Percentiles rank a stretch among this genome's conserved stretches.
Evolutionary conservation across 2,329 filamentous ascomycete genomes (phyloP).

Genomic region (Fusarium domesticum): DNA sequence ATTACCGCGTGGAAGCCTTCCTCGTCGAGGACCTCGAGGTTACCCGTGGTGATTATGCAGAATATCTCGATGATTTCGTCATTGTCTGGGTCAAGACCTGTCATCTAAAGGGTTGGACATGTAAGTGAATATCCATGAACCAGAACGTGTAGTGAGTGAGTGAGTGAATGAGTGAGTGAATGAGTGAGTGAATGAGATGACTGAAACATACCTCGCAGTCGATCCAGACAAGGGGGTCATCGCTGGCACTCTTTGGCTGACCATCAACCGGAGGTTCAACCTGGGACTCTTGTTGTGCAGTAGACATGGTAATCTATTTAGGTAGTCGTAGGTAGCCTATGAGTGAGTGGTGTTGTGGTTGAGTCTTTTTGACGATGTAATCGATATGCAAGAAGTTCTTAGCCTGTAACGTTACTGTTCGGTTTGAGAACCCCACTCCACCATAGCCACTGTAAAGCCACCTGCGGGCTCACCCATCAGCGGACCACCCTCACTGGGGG

Average conservation of each 20-base stretch:
- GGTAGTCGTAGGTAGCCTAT: background rate
- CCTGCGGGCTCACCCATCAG: too few species aligned
- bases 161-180: constrained; percentile 13
- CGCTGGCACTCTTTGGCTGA: constrained; percentile 29
- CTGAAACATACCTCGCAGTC: constrained; percentile 56
- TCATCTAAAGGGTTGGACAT: too few species aligned
- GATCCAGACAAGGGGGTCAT: constrained; percentile 78
- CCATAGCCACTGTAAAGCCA: background rate
- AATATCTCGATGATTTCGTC: constrained; percentile 90
- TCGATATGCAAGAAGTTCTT: too few species aligned
- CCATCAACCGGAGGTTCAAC: constrained; percentile 8
- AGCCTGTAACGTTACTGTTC: background rate
- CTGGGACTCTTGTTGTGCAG: background rate
- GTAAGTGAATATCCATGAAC: too few species aligned
- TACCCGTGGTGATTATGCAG: constrained; percentile 82
- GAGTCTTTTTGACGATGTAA: too few species aligned
- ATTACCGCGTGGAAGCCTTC: constrained; percentile 77
- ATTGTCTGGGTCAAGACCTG: constrained; percentile 60
- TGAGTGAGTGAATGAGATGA: background rate
- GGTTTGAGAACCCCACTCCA: too few species aligned
- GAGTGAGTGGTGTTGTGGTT: too few species aligned
- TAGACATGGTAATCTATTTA: background rate
- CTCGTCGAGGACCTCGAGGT: constrained; percentile 72
- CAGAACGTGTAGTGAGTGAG: too few species aligned
- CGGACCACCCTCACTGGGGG: too few species aligned